phyloP scores from a whole-genome alignment of 2,329 filamentous ascomycete species.

The Hypoxylon sp. region DNA sequence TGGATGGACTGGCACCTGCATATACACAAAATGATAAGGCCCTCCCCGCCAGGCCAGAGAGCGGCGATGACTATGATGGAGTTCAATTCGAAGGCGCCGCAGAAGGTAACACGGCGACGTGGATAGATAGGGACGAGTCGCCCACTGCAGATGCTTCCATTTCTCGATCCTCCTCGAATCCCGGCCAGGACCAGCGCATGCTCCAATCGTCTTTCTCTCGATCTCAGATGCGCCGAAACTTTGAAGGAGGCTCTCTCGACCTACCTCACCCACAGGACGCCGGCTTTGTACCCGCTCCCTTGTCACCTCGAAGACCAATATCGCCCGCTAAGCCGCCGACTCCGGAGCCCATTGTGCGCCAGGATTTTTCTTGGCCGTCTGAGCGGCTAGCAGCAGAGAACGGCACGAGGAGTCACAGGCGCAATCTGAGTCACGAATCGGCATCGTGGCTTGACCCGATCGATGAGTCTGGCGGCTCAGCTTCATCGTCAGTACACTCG shows the following conservation, averaged over 20 bases:
- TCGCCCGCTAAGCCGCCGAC: constrained; percentile 61
- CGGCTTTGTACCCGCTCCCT: constrained; percentile 77
- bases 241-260: constrained; percentile 54
- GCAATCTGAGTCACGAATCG: constrained; percentile 81
- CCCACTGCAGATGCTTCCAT: constrained; percentile 47
- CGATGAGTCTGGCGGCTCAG: constrained; percentile 88
- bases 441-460: constrained; percentile 96
- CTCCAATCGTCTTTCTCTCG: constrained; percentile 70
- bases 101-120: constrained; percentile 65
- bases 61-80: constrained; percentile 65
- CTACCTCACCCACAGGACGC: constrained; percentile 66
- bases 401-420: constrained; percentile 59
- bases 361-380: constrained; percentile 55
- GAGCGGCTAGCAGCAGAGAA: constrained; percentile 48
- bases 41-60: constrained; percentile 78
- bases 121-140: constrained; percentile 62
- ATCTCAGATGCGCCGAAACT: constrained; percentile 61
- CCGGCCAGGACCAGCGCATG: constrained; percentile 53
- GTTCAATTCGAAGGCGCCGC: constrained; percentile 59
- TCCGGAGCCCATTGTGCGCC: constrained; percentile 55
- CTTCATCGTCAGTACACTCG: constrained; percentile 84
- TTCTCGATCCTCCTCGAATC: constrained; percentile 44
- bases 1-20: constrained; percentile 78
- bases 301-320: constrained; percentile 74
- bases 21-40: constrained; percentile 75